A percentile compares a stretch with the other conserved stretches of the same genome.
Conservation (phyloP, 78 protist genomes). For the Salpingoeca rosetta region DNA sequence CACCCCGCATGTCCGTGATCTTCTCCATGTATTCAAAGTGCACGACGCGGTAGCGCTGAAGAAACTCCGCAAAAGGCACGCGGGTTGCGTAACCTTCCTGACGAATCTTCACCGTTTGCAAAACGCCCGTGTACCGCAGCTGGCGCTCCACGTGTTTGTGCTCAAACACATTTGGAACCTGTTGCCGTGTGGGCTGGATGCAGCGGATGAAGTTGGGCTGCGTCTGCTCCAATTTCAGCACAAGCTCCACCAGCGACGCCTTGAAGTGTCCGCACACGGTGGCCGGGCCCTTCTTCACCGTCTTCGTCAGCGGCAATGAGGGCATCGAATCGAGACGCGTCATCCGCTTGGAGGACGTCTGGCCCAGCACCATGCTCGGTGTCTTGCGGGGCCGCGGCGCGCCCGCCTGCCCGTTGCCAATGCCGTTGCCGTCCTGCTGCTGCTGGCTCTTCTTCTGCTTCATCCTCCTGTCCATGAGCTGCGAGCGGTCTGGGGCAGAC, state of each 20-base stretch:
- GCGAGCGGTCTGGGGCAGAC: too few relatives aligned
- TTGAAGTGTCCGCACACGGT: slow-evolving; percentile 19
- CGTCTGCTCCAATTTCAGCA: slow-evolving; percentile 17
- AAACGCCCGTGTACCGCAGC: slow-evolving; percentile 65
- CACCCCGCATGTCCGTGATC: not conserved
- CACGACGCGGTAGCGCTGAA: slow-evolving; percentile 1
- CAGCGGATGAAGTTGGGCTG: slow-evolving; percentile 65
- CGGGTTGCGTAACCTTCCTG: slow-evolving; percentile 55
- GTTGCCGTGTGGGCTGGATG: slow-evolving; percentile 56
- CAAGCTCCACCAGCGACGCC: slow-evolving; percentile 16
- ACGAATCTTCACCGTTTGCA: slow-evolving; percentile 62
- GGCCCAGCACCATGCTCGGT: too few relatives aligned
- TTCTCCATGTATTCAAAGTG: not conserved
- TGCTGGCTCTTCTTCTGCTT: too few relatives aligned
- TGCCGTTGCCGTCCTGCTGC: too few relatives aligned
- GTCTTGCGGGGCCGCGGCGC: too few relatives aligned
- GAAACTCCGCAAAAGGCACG: not conserved
- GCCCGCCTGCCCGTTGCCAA: too few relatives aligned
- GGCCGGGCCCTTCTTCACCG: not conserved
- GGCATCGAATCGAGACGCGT: not conserved
- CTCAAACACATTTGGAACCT: slow-evolving; percentile 27
- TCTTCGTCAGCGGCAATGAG: not conserved
- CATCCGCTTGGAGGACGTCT: too few relatives aligned
- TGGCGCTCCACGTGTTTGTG: slow-evolving; percentile 20
- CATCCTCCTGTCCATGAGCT: too few relatives aligned